Conservation (phyloP, 2,329 filamentous ascomycete species). For the Teratosphaeria zuluensis region DNA sequence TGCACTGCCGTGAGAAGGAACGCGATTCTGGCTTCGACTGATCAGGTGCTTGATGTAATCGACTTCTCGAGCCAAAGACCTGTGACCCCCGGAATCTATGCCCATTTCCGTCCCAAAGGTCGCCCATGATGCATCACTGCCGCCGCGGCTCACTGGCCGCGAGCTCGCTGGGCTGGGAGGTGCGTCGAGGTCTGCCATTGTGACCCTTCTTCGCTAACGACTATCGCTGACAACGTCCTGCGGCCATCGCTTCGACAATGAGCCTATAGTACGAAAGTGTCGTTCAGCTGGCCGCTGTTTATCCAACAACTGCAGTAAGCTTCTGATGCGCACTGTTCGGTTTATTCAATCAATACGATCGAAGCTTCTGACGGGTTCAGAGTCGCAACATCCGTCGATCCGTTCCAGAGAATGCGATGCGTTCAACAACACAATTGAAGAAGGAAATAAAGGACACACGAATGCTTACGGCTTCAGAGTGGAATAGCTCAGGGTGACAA, state of each 20-base stretch:
- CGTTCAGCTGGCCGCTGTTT: neutral
- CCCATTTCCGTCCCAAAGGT: conserved; percentile 1
- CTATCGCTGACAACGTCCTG: neutral
- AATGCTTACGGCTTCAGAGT: neutral
- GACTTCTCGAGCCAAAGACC: conserved; percentile 12
- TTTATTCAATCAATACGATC: neutral
- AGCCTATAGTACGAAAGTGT: neutral
- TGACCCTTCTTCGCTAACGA: neutral
- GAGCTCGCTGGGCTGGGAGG: neutral
- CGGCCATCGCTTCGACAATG: neutral
- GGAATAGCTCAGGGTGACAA: neutral
- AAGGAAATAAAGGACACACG: neutral
- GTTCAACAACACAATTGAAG: neutral
- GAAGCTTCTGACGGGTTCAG: neutral
- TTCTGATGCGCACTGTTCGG: neutral
- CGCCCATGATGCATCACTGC: conserved; percentile 6
- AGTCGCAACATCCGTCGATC: neutral
- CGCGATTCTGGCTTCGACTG: conserved; percentile 5
- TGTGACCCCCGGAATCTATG: conserved; percentile 1
- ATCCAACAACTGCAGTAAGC: neutral
- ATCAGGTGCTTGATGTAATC: conserved; percentile 16
- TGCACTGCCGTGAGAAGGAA: neutral
- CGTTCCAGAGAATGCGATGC: neutral
- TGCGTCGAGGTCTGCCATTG: neutral
- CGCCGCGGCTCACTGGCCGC: conserved; percentile 6